A percentile compares a stretch with the other conserved stretches of the same genome.
phyloP scores from a whole-genome alignment of 2,329 filamentous ascomycete species.

The Colletotrichum musae region DNA sequence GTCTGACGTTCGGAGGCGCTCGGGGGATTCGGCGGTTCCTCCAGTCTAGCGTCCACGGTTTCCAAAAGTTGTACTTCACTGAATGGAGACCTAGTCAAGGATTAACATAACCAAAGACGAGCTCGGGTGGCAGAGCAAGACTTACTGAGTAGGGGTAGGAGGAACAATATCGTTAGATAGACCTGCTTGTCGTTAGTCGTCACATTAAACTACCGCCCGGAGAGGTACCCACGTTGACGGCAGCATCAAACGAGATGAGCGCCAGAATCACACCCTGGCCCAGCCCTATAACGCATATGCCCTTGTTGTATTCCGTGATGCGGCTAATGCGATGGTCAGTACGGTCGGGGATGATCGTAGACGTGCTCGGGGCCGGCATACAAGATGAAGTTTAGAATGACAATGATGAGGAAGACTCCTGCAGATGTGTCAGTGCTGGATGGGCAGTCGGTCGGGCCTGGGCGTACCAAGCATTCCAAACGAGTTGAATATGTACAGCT shows the following conservation, averaged over 20 bases:
- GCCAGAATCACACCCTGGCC: conserved; percentile 6
- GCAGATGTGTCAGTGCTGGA: background rate
- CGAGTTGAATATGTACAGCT: conserved; percentile 25
- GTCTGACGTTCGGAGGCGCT: conserved; percentile 25
- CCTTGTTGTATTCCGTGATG: conserved; percentile 21
- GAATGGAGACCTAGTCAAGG: conserved; percentile 5
- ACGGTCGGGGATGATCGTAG: rapidly evolving
- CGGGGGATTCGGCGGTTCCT: conserved; percentile 21
- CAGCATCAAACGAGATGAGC: conserved; percentile 33
- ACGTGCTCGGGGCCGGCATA: background rate
- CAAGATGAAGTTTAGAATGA: conserved; percentile 37
- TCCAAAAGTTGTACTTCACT: conserved; percentile 36
- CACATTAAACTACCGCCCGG: too few species aligned
- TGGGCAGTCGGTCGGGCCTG: background rate
- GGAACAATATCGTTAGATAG: conserved; percentile 32
- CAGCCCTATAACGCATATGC: conserved; percentile 30
- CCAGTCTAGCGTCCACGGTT: conserved; percentile 37
- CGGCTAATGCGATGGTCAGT: conserved; percentile 4
- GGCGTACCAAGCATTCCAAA: conserved; percentile 35
- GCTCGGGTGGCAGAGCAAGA: rapidly evolving
- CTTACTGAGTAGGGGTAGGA: conserved; percentile 32
- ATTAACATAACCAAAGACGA: background rate
- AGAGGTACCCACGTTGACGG: conserved; percentile 6
- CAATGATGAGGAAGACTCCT: conserved; percentile 32
- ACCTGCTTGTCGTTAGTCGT: conserved; percentile 1